phyloP scores from a whole-genome alignment of 2,329 filamentous ascomycete species.

The Aspergillus novofumigatus region DNA sequence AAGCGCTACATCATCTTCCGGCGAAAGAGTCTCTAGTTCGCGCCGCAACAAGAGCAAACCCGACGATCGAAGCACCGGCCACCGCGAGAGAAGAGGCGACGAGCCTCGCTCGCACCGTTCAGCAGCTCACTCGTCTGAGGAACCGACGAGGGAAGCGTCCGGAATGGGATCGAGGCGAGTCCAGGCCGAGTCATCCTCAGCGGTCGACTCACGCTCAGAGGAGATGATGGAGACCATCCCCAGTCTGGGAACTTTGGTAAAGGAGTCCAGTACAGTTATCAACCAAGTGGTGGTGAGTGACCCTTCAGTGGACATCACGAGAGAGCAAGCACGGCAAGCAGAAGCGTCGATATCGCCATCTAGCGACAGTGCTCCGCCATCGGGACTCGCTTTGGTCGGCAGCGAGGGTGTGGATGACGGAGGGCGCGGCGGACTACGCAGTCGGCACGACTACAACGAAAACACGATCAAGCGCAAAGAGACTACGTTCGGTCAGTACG shows the following conservation, averaged over 20 bases:
- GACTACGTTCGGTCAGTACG: constrained; percentile 91
- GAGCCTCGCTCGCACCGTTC: constrained; percentile 43
- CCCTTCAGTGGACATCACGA: constrained; percentile 67
- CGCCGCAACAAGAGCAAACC: constrained; percentile 37
- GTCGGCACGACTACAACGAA: constrained; percentile 54
- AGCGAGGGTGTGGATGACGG: constrained; percentile 49
- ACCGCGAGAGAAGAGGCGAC: constrained; percentile 40
- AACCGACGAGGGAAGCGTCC: constrained; percentile 36
- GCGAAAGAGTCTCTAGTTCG: constrained; percentile 37
- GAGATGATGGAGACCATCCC: constrained; percentile 52
- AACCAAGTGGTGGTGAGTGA: constrained; percentile 73
- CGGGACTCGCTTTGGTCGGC: constrained; percentile 47
- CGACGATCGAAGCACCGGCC: constrained; percentile 39
- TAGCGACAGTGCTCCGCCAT: constrained; percentile 42
- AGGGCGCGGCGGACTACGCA: constrained; percentile 32
- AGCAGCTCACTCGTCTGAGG: constrained; percentile 45
- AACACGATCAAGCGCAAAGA: constrained; percentile 66
- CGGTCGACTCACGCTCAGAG: constrained; percentile 29
- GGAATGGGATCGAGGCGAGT: constrained; percentile 40
- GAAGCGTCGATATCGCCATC: constrained; percentile 50
- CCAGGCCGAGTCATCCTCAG: constrained; percentile 28
- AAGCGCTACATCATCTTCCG: constrained; percentile 32
- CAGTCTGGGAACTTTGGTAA: constrained; percentile 58
- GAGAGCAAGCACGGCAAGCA: constrained; percentile 65
- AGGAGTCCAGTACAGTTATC: constrained; percentile 75